Base-by-base conservation (phyloP, 257 asterid species). In the Forsythia suspensa region DNA sequence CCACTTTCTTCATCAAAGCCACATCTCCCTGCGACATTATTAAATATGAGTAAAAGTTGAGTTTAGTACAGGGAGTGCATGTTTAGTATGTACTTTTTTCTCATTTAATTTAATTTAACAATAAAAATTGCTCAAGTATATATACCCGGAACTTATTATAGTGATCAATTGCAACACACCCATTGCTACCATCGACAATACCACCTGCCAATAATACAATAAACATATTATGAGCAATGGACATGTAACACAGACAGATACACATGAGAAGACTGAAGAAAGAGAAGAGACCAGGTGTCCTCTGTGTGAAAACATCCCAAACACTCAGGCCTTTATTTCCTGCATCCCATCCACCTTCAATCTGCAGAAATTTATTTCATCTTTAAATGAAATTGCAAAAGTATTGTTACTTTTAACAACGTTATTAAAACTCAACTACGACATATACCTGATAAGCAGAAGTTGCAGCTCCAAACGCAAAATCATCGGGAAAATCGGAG, bases 291-390 rank as follows among this genome's bases (percentile, higher is more conserved):
- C 77, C 70, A 6, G 81, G 81, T n/a, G 46, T 29, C 1, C 7
- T 42, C 55, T 42, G 55, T 52, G 85, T 72, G 84, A 81, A 88
- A 77, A 20, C 76, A 84, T 88, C 91, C 91, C 91, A 87, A 10
- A 77, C 34, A 36, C 87, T 85, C 29, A 40, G 43, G 15, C 89
- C 86, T 81, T 80, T 87, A 5, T 84, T 87, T 70, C 81, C 82
- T 76, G 76, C 76, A 15, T 79, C 75, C 70, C 70, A 63, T 42
- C 83, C 83, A 68, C 85, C 89, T 78, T 86, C 90, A 65, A 72
- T 63, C 72, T 76, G 37, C 16, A 63, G 3, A 63, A 63, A 24
- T 21, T 24, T 63, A 29, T 4, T 46, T 9, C 20, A 0, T 51
- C 1, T 51, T 13, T 4, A 13, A 52, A 16, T 52, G 21, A 52